Evolutionary conservation across 2,329 filamentous ascomycete species (phyloP), one percentile per base, ranked within the genome.

Genomic region (Zalaria sp.): DNA sequence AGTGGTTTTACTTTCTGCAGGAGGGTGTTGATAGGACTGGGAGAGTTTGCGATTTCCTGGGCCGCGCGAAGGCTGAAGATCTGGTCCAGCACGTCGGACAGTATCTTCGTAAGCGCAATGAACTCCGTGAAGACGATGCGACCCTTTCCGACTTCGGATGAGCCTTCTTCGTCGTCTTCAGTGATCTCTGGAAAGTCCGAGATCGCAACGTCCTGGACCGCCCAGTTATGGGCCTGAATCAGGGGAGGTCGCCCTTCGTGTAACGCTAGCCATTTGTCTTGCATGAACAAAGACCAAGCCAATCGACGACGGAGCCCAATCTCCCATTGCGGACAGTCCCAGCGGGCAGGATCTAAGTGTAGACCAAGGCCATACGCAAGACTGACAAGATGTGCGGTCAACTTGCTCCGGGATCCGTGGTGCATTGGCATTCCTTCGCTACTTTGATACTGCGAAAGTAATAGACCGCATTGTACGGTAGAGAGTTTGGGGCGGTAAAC

Each of bases 341-440:
- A 56, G 18, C 46, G 32, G 2, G 50, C 46, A 10, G 49, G 46
- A 28, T 57, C 53, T 5, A 56, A 44, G 39, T 65, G 60, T 1
- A 65, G 48, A 3, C 62, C 62, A 4, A 65, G 51, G n/a, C 57
- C 53, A 38, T 64, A 59, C 4, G 55, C 55, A n/a, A 65, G 48
- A 2, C 56, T 56, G 4, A 65, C 54, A 5, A 64, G 51, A 34
- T 63, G 56, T 25, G 56, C 54, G 1, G 58, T 61, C 31, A 57
- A 43, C n/a, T 46, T 49, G 34, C 49, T 49, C 27, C 47, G 45
- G 18, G 47, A 46, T n/a, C 49, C 51, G 27, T 44, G 43, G 18
- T 44, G 42, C 5, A 38, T 36, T 7, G 46, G 40, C 34, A 43
- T 43, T 34, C 48, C 56, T 39, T 58, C 56, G 6, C 56, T 56